Conservation (phyloP, 495 filamentous ascomycete genomes). For the Aeminium ludgeri region DNA sequence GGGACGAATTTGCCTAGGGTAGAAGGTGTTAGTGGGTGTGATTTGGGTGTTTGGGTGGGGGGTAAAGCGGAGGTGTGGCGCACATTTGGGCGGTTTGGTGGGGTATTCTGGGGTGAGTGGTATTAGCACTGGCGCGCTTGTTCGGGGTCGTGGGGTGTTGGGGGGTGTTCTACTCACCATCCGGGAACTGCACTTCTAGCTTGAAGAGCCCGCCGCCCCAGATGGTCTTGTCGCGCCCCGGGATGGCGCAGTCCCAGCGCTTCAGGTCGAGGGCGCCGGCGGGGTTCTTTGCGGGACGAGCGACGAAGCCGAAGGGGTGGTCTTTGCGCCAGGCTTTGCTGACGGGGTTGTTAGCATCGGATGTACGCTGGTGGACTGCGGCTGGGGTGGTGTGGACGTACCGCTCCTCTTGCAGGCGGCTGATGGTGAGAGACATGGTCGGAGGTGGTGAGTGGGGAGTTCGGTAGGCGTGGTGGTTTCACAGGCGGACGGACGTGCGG, state of each 20-base stretch:
- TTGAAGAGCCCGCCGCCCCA: conserved; percentile 97
- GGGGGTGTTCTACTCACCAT: conserved; percentile 47
- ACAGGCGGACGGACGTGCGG: background rate
- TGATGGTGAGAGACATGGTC: conserved; percentile 71
- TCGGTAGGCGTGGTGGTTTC: background rate
- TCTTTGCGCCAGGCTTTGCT: conserved; percentile 96
- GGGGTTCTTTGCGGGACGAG: conserved; percentile 62
- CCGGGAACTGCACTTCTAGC: conserved; percentile 78
- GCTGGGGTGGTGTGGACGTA: conserved; percentile 22
- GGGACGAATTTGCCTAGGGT: conserved; percentile 81
- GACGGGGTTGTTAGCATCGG: conserved; percentile 11
- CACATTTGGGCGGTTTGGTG: conserved; percentile 97
- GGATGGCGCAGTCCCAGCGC: conserved; percentile 89
- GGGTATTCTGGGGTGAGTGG: conserved; percentile 60
- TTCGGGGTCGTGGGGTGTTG: conserved; percentile 1
- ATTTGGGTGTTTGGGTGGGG: conserved; percentile 96
- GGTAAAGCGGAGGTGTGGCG: too few relatives aligned
- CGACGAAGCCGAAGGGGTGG: conserved; percentile 95
- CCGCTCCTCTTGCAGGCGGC: conserved; percentile 84
- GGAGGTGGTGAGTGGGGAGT: too few relatives aligned
- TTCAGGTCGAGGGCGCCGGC: conserved; percentile 81
- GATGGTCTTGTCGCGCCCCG: conserved; percentile 85
- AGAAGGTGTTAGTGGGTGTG: conserved; percentile 30
- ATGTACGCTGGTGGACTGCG: background rate
- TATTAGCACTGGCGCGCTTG: conserved; percentile 3